A percentile compares a stretch with the other conserved stretches of the same genome.
Conservation (phyloP, 2,329 filamentous ascomycete genomes). For the Colletotrichum somersetense region DNA sequence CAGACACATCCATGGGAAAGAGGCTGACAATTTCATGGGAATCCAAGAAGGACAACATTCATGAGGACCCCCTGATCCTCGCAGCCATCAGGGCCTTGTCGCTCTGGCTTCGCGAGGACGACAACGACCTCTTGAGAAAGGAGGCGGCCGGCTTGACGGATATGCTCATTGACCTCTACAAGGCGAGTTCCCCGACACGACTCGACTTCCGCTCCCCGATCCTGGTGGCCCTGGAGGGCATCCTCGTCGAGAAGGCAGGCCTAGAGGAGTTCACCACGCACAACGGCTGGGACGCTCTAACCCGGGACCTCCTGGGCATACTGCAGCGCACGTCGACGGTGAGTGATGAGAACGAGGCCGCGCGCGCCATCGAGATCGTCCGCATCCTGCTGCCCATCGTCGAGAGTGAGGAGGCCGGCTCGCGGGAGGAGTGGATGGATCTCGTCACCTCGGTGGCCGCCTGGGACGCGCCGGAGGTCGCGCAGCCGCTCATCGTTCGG, state of each 20-base stretch:
- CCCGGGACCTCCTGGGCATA: constrained; percentile 62
- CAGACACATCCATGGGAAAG: constrained; percentile 60
- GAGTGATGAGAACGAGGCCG: constrained; percentile 51
- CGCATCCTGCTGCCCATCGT: constrained; percentile 66
- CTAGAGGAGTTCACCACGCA: constrained; percentile 62
- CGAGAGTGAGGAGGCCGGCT: constrained; percentile 59
- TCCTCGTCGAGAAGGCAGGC: constrained; percentile 62
- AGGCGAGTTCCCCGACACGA: constrained; percentile 47
- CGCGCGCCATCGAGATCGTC: constrained; percentile 67
- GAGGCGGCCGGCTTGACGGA: constrained; percentile 72
- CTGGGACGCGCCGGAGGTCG: constrained; percentile 56
- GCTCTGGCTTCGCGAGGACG: constrained; percentile 78
- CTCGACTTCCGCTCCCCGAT: constrained; percentile 70
- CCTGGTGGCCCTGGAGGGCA: constrained; percentile 70
- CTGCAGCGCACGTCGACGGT: constrained; percentile 51
- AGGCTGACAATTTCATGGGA: constrained; percentile 70
- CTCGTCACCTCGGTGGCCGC: constrained; percentile 65
- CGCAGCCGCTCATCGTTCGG: constrained; percentile 47
- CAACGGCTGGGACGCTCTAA: constrained; percentile 66
- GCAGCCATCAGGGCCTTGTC: constrained; percentile 69
- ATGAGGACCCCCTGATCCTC: constrained; percentile 70
- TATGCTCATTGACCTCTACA: constrained; percentile 74
- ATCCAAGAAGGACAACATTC: constrained; percentile 60
- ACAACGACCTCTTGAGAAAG: constrained; percentile 68
- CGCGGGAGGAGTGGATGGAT: constrained; percentile 69